Evolutionary conservation across 768 basidiomycete species (phyloP).

Genomic region (Mycena galopus): DNA sequence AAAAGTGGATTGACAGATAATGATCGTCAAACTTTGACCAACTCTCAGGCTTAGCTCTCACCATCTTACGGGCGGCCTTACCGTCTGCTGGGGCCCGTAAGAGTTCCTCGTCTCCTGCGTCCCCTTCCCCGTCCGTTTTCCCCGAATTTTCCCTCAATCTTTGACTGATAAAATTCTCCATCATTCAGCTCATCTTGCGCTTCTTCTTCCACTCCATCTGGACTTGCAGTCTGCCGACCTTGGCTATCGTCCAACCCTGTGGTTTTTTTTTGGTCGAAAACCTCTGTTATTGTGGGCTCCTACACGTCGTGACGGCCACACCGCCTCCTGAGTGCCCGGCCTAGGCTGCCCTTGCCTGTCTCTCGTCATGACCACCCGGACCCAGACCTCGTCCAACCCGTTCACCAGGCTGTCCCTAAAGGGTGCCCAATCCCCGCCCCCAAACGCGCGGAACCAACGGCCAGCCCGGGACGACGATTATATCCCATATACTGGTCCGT

Average conservation of each 20-base stretch:
- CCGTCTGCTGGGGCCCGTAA: neutral
- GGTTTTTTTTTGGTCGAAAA: neutral
- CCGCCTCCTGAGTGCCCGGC: constrained; percentile 29
- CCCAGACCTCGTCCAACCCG: constrained; percentile 34
- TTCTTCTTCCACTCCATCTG: neutral
- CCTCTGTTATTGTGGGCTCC: neutral
- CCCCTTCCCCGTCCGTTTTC: constrained; percentile 7
- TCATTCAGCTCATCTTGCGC: constrained; percentile 20
- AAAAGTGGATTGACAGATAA: neutral
- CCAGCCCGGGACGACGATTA: constrained; percentile 67
- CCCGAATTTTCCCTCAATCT: neutral
- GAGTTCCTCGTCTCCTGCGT: neutral
- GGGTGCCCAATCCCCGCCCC: constrained; percentile 24
- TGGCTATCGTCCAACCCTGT: neutral
- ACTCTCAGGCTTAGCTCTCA: neutral
- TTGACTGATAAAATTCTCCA: constrained; percentile 10
- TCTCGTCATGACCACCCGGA: constrained; percentile 30
- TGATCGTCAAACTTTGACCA: neutral
- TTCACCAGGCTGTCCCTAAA: constrained; percentile 31
- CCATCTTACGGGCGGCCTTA: neutral
- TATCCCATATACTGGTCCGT: constrained; percentile 75
- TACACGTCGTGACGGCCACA: constrained; percentile 14
- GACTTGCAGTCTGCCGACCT: neutral
- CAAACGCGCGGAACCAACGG: constrained; percentile 17
- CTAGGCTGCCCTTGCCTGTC: constrained; percentile 1